These are phyloP conservation scores for Pseudonitzschia pungens DNA, from an alignment of 108 stramenopile species.

Conservation along the genomic window DNA sequence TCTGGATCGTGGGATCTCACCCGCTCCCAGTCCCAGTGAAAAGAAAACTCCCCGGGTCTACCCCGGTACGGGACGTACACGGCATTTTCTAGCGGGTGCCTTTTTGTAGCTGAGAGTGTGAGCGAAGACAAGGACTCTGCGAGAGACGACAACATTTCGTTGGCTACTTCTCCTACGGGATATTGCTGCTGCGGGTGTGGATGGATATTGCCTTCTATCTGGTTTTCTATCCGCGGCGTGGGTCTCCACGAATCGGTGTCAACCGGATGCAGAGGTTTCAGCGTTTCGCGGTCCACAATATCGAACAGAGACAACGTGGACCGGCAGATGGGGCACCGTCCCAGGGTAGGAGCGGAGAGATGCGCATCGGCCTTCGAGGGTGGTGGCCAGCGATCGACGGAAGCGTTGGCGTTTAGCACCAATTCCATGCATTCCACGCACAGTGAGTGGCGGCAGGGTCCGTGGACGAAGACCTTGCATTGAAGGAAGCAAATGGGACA, in stretches of 20 bases:
- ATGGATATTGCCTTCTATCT: background rate
- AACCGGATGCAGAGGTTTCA: slow-evolving; percentile 23
- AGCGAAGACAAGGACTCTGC: background rate
- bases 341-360: slow-evolving; percentile 37
- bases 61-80: slow-evolving; percentile 31
- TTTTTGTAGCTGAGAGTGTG: background rate
- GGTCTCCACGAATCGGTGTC: slow-evolving; percentile 14
- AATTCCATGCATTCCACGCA: slow-evolving; percentile 36
- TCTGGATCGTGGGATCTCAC: slow-evolving; percentile 6
- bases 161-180: background rate
- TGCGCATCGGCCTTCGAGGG: slow-evolving; percentile 28
- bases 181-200: background rate
- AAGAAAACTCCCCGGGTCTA: slow-evolving; percentile 27
- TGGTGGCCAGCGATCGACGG: slow-evolving; percentile 25
- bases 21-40: slow-evolving; percentile 40
- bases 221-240: background rate
- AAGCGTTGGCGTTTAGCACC: slow-evolving; percentile 30
- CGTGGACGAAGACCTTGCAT: slow-evolving; percentile 3
- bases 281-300: slow-evolving; percentile 14
- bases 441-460: slow-evolving; percentile 31
- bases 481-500: slow-evolving; percentile 32
- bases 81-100: slow-evolving; percentile 6
- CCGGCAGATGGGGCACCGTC: slow-evolving; percentile 49
- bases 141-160: background rate
- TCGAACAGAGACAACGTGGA: slow-evolving; percentile 35